Evolutionary conservation across 805 yeast genomes (phyloP), one percentile per base, ranked within the genome.

Genomic region (Spathaspora passalidarum): DNA sequence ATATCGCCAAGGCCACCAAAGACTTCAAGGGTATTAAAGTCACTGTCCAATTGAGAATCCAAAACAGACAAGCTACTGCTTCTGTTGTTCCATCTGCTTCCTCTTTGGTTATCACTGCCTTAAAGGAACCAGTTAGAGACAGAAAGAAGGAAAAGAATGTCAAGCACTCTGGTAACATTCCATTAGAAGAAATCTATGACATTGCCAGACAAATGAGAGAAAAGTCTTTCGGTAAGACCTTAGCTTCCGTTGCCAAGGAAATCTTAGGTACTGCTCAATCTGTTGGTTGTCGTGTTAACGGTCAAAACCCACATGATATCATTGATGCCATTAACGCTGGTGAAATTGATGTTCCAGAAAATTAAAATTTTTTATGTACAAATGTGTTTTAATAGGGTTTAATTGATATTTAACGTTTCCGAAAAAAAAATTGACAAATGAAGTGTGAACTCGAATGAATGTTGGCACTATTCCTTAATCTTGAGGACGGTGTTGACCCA

Each of bases 81-180:
- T 89, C 97, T 54, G 98, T 94, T 75, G 99, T 94, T 54, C 99
- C 99, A 79, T 85, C 98, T 75, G 99, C 99, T 65, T 92, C 98
- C 50, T 90, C 99, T 63, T 84, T 94, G 68, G 97, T 94, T 73
- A 94, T 94, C 78, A 89, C 97, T 73, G 99, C 99, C 63, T 84
- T 94, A 73, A 94, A 94, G 84, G 99, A 94, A 84, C 90, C 99
- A 63, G 97, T 97, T 73, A 92, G 99, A 88, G 99, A 94, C 86
- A 86, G 97, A 83, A 94, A 94, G 95, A 94, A 94, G 96, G 98
- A 94, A 74, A 94, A 94, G 94, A 92, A 94, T 82, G 88, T 94
- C 77, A 90, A 91, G 84, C 99, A 94, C 88, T 84, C 84, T 74
- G 99, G 99, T 82, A 94, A 92, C 92, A 83, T 94, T 69, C 89